Base-by-base conservation (phyloP, 306 rosid species). In the Astragalus membranaceus region DNA sequence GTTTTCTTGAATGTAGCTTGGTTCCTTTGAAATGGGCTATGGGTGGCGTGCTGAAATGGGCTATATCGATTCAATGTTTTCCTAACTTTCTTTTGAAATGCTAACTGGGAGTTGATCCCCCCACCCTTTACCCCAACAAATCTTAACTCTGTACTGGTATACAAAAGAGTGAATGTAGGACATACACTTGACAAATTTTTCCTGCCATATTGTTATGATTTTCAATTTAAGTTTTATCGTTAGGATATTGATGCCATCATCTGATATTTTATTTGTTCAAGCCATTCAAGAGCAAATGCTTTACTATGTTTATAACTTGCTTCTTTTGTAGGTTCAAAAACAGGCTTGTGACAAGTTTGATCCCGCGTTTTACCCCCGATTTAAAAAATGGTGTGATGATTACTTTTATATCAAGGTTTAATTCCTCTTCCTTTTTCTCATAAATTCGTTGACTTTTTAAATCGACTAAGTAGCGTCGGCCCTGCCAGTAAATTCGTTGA, bases 311-410 rank as follows among this genome's bases (percentile, higher is more conserved):
- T 42, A 60, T 14, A 13, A 59, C 76, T 10, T 59, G 46, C 63
- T 79, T 67, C 17, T 48, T 32, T 56, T 78, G 76, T 64, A 94
- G 98, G n/a, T n/a, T n/a, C n/a, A n/a, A n/a, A n/a, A n/a, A n/a
- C n/a, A n/a, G n/a, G n/a, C n/a, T n/a, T n/a, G 98, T 51, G 98
- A 94, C 91, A 94, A 94, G 83, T 94, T 94, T 79, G 96, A 94
- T 68, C 97, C 97, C 49, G 64, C 91, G 9, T 94, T 94, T 84
- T 94, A 90, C 74, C 97, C 98, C 23, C 92, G 86, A 65, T 94
- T 94, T 85, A 94, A 94, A 87, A 90, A 90, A 80, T 90, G 98
- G 98, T 94, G 98, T 47, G 98, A 94, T 67, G 98, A 94, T 64
- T 94, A 94, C 85, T 94, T 94, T 82, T 90, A 87, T 77, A 88